Evolutionary conservation across 345 rosid species (phyloP).

Genomic region (Fremontodendron californicum): DNA sequence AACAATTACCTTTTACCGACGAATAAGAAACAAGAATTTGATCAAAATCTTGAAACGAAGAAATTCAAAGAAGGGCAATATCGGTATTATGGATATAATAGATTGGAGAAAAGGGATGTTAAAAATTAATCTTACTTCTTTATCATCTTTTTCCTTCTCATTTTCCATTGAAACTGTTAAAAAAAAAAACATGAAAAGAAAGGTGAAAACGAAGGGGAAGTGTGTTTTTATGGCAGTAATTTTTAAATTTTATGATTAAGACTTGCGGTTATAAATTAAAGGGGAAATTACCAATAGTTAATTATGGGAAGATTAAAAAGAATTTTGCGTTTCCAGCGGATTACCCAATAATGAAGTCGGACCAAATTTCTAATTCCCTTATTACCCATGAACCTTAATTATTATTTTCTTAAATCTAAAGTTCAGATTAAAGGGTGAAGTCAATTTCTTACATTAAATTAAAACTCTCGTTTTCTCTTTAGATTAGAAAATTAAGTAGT

Average conservation of each 20-base stretch:
- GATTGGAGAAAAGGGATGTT: background rate
- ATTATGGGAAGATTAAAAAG: background rate
- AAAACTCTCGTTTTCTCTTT: too few relatives aligned
- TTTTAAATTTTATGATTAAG: background rate
- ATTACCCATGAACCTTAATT: background rate
- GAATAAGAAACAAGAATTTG: background rate
- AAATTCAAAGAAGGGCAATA: background rate
- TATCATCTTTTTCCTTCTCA: conserved; percentile 24
- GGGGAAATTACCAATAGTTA: background rate
- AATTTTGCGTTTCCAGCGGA: background rate
- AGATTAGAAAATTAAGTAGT: too few relatives aligned
- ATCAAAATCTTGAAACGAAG: background rate
- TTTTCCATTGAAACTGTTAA: conserved; percentile 28
- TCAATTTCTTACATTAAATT: too few relatives aligned
- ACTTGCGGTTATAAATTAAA: background rate
- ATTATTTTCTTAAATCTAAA: background rate
- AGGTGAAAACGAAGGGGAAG: background rate
- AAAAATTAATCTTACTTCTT: conserved; percentile 27
- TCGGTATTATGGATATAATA: background rate
- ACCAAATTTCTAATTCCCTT: background rate
- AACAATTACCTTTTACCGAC: conserved; percentile 26
- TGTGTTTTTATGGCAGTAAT: background rate
- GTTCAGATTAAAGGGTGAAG: background rate
- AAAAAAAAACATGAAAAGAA: background rate
- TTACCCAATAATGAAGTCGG: background rate